Conservation (phyloP, 768 basidiomycete genomes). For the Candolleomyces eurysporus region DNA sequence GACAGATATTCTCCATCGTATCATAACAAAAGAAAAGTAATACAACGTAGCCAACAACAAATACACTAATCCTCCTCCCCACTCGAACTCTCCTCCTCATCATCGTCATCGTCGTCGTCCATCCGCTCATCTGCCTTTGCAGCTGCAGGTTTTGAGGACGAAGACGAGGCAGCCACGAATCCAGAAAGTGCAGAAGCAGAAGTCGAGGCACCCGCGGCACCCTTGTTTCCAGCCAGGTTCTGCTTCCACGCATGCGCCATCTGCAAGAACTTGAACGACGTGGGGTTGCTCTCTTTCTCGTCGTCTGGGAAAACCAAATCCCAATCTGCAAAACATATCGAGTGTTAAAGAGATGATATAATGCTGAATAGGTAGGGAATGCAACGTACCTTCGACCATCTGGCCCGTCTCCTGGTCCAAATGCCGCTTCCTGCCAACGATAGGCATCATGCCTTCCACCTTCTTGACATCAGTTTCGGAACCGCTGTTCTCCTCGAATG, state of each 20-base stretch:
- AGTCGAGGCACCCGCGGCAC: slow-evolving; percentile 17
- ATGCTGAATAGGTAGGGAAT: too few relatives aligned
- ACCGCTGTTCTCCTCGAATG: slow-evolving; percentile 84
- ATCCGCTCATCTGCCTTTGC: slow-evolving; percentile 14
- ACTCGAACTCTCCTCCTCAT: slow-evolving; percentile 33
- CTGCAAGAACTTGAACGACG: slow-evolving; percentile 93
- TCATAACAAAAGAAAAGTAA: neutral
- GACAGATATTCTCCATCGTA: too few relatives aligned
- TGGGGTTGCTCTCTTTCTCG: slow-evolving; percentile 89
- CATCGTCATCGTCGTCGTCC: slow-evolving; percentile 14
- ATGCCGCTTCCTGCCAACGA: slow-evolving; percentile 79
- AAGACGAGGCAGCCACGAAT: slow-evolving; percentile 39
- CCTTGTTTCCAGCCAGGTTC: slow-evolving; percentile 37
- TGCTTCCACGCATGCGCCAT: slow-evolving; percentile 92
- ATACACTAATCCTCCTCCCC: slow-evolving; percentile 11
- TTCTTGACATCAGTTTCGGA: slow-evolving; percentile 68
- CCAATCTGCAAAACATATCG: slow-evolving; percentile 52
- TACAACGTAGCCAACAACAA: neutral
- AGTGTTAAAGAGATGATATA: too few relatives aligned
- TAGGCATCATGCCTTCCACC: slow-evolving; percentile 92
- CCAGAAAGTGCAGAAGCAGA: slow-evolving; percentile 39
- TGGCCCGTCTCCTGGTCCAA: slow-evolving; percentile 85
- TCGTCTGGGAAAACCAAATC: slow-evolving; percentile 96
- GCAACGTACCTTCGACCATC: slow-evolving; percentile 55
- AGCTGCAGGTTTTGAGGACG: neutral